Evolutionary conservation across 2,329 filamentous ascomycete genomes (phyloP), one percentile per base, ranked within the genome.

Genomic region (Phaeosphaeriaceae sp.): DNA sequence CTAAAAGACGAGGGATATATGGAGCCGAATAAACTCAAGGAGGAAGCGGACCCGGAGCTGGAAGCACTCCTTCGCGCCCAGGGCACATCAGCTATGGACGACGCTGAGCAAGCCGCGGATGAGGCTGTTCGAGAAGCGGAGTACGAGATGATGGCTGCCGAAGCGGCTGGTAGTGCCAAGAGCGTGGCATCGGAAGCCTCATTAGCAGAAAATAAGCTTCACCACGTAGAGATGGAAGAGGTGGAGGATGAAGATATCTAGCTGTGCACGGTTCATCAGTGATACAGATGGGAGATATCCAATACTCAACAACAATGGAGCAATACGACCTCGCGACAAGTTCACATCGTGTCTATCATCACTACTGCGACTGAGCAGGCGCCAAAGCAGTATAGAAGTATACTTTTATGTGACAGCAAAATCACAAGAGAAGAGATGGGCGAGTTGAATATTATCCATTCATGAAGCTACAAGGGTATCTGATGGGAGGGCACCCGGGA

Each of bases 1-100:
- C 69, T 89, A 51, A 82, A 87, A 68, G 84, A 86, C 71, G 83
- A 85, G 23, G 84, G 86, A 50, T 86, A 76, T 26, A 71, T 75
- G 69, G 77, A 84, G n/a, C 81, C 82, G 53, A 74, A 80, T 55
- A 79, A 83, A 8, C 17, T 17, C 17, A 40, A 40, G 15, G 35
- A 40, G 35, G 35, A 40, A 15, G 4, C 13, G n/a, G 35, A 40
- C 15, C 35, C 35, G 2, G 35, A 74, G 52, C 26, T 76, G 13
- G 73, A 77, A 24, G 67, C 56, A n/a, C 73, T 70, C 40, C 57
- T 76, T 55, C 73, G 70, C 32, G 63, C 62, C 6, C 67, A 76
- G 57, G 55, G 52, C 9, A 58, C 59, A 6, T 28, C 53, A 8
- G 68, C 70, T 26, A 58, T 62, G 17, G 58, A 52, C 15, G 69